Evolutionary conservation across 2,329 filamentous ascomycete species (phyloP).

Genomic region (Aureobasidium sp.): DNA sequence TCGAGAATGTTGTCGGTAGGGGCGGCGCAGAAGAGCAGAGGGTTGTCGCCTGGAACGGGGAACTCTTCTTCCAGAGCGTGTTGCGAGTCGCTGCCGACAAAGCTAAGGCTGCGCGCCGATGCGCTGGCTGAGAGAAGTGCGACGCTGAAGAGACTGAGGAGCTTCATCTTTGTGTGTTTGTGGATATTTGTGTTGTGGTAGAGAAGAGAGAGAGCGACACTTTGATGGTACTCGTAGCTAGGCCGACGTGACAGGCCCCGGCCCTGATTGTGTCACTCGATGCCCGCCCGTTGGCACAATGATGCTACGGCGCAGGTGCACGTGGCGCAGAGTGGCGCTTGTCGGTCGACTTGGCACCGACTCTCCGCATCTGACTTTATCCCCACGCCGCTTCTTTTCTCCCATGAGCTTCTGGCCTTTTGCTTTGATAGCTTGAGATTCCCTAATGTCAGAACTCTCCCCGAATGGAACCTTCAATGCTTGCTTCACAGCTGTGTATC

Average conservation of each 20-base stretch:
- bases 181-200: neutral
- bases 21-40: slow-evolving; percentile 80
- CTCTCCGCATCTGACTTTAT: slow-evolving; percentile 12
- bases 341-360: neutral
- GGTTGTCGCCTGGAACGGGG: slow-evolving; percentile 86
- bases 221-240: neutral
- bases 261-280: slow-evolving; percentile 1
- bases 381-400: neutral
- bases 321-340: slow-evolving; percentile 6
- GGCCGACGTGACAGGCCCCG: neutral
- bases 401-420: neutral
- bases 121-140: slow-evolving; percentile 33
- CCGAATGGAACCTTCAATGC: too few relatives aligned
- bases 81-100: slow-evolving; percentile 27
- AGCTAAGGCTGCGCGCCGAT: slow-evolving; percentile 30
- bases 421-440: neutral
- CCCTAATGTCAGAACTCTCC: too few relatives aligned
- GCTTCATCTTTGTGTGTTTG: slow-evolving; percentile 33
- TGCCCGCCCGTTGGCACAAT: slow-evolving; percentile 7
- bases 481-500: too few relatives aligned
- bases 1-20: slow-evolving; percentile 75
- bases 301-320: neutral
- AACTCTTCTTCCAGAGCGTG: slow-evolving; percentile 49
- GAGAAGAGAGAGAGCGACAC: neutral
- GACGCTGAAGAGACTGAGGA: slow-evolving; percentile 31